These are phyloP conservation scores for Aethionema arabicum DNA, from an alignment of 345 rosid species.

Conservation along the genomic window DNA sequence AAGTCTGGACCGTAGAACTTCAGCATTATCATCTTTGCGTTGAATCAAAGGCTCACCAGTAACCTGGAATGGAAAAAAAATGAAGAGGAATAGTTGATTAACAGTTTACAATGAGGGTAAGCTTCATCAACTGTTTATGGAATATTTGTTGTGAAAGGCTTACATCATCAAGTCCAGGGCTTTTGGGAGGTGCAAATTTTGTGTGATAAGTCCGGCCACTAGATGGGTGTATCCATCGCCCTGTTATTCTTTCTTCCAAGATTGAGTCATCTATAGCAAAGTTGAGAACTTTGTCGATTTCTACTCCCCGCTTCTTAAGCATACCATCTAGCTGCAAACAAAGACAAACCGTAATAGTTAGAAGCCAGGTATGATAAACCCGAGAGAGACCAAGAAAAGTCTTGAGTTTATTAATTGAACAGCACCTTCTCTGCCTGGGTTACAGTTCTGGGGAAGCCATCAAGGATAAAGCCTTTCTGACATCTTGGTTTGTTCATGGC, in stretches of 20 bases:
- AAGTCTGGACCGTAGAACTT: conserved; percentile 77
- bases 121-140: not conserved
- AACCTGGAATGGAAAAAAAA: conserved; percentile 43
- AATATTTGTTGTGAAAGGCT: conserved; percentile 25
- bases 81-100: conserved; percentile 15
- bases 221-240: conserved; percentile 89
- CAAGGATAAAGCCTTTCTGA: conserved; percentile 85
- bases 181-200: conserved; percentile 74
- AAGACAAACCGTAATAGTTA: conserved; percentile 16
- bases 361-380: not conserved
- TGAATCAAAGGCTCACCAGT: conserved; percentile 85
- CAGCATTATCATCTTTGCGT: conserved; percentile 83
- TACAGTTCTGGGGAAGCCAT: conserved; percentile 88
- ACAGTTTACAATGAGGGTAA: not conserved
- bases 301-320: conserved; percentile 73
- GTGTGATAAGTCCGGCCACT: conserved; percentile 92
- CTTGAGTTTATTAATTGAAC: not conserved
- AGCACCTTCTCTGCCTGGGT: conserved; percentile 84
- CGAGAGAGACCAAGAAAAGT: not conserved
- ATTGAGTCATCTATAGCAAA: conserved; percentile 82
- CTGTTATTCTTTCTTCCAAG: conserved; percentile 94
- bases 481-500: conserved; percentile 89
- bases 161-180: conserved; percentile 76
- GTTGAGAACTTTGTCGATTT: conserved; percentile 73
- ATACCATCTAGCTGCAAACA: conserved; percentile 78